Evolutionary conservation across 2,329 filamentous ascomycete genomes (phyloP), one percentile per base, ranked within the genome.

Genomic region (Metarhizium robertsii): DNA sequence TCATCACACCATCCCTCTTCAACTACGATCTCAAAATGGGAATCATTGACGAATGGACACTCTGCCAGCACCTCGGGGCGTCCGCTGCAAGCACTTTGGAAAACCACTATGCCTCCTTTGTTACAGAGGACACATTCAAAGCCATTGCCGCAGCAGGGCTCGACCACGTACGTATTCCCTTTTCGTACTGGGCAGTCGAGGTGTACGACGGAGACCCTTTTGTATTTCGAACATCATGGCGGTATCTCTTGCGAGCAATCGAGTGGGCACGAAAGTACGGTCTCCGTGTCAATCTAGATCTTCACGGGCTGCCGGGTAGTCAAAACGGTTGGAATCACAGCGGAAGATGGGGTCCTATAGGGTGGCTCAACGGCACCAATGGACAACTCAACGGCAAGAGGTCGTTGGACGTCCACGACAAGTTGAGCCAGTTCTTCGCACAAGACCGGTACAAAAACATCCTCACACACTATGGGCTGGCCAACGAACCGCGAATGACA

Each of bases 251-350:
- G 10, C 86, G 94, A 16, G 90, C 80, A 10, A 96, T 99, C 61
- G 94, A 99, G 69, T 99, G 90, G 80, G 90, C 88, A 48, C 87
- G 94, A 30, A 92, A 95, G 66, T 88, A 96, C 68, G 94, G 94
- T 0, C 76, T 99, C 4, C 87, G 94, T 2, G 84, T 99, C 45
- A 97, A 97, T 60, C 82, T 99, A 4, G 94, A 99, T 69, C 74
- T 96, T 4, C 94, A 99, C 72, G 91, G 81, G n/a, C 77, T 94
- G 0, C 92, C 92, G 0, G 94, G 94, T 0, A 92, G 88, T 58
- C 94, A 97, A 67, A 99, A 99, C 65, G 94, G 94, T 2, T 97
- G 92, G 92, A 96, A 96, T 64, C 94, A 99, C 70, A 95, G 89
- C 62, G 94, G 94, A 0, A 83, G 85, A 10, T 86, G 88, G 67